phyloP scores from a whole-genome alignment of 768 basidiomycete genomes.

The Coprinopsis cinerea region DNA sequence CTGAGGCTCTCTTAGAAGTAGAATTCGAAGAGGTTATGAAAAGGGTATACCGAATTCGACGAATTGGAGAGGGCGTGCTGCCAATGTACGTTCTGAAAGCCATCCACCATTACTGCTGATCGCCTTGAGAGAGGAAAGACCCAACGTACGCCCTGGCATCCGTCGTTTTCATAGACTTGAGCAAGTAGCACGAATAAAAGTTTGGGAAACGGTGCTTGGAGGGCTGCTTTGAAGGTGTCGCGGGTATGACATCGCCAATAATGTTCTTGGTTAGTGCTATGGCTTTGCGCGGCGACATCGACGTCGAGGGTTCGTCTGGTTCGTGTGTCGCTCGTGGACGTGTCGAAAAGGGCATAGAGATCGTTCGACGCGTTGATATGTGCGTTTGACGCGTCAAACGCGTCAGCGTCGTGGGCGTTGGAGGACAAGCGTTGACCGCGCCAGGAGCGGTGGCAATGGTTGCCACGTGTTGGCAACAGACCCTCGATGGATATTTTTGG shows the following conservation, averaged over 20 bases:
- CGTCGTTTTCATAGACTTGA: conserved; percentile 58
- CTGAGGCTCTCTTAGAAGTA: conserved; percentile 24
- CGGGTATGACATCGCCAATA: background rate
- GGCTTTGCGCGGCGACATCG: background rate
- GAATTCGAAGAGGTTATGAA: conserved; percentile 3
- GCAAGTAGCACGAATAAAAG: conserved; percentile 82
- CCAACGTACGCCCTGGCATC: conserved; percentile 36
- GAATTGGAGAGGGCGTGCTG: conserved; percentile 62
- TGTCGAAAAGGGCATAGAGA: no score
- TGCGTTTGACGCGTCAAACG: no score
- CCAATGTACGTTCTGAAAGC: conserved; percentile 64
- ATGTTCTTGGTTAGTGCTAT: background rate
- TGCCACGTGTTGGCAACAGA: no score
- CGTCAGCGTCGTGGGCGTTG: no score
- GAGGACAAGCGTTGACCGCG: no score
- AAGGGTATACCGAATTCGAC: conserved; percentile 48
- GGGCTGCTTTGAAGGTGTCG: conserved; percentile 8
- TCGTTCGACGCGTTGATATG: background rate
- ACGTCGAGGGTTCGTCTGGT: background rate
- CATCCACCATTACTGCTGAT: conserved; percentile 9
- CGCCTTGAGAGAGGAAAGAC: background rate
- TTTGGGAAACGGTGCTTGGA: conserved; percentile 46
- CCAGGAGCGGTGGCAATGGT: no score
- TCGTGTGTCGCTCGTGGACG: no score
- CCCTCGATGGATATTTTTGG: no score